Evolutionary conservation across 202 grass and related monocot species (phyloP), one percentile per base, ranked within the genome.

Genomic region (Carex sylvatica): DNA sequence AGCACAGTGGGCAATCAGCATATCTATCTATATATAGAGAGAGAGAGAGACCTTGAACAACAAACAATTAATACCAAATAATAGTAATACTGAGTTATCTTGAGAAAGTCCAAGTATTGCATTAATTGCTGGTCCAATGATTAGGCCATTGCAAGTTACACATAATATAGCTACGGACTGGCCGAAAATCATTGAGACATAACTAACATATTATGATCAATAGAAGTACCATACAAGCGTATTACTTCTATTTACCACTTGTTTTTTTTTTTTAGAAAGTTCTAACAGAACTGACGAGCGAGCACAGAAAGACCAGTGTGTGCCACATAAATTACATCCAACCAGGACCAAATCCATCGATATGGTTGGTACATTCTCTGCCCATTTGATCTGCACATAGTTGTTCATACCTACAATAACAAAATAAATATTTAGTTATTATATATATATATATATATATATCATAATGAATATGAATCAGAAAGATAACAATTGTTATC

Each of bases 341-440:
- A 51, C 79, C 79, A 30, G 62, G 40, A 12, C 79, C 79, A 68
- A 54, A 82, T 53, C 40, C 62, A 82, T 49, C 33, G 22, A 82
- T 65, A 19, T 52, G n/a, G 36, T 80, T 80, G 35, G 58, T 44
- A 62, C 22, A 22, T 46, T 64, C 77, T 64, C 26, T 80, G 38
- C 9, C 33, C 58, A 64, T 64, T 63, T 58, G 74, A 35, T 78
- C 51, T 60, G 24, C 77, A 64, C 58, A 80, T 23, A 80, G 33
- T 12, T 78, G 78, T 7, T 80, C 78, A 68, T 82, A 82, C 49
- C 79, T 82, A 33, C 7, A 67, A 66, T 54, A 23, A 36, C 12
- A 65, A 68, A 82, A 31, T 49, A 64, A 44, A 80, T 2, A 82
- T 66, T 82, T 7, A 20, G 24, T 82, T 66, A 18, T 51, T 2